These are phyloP conservation scores for Ascochyta rabiei DNA, from an alignment of 2,329 filamentous ascomycete genomes.

Conservation along the genomic window DNA sequence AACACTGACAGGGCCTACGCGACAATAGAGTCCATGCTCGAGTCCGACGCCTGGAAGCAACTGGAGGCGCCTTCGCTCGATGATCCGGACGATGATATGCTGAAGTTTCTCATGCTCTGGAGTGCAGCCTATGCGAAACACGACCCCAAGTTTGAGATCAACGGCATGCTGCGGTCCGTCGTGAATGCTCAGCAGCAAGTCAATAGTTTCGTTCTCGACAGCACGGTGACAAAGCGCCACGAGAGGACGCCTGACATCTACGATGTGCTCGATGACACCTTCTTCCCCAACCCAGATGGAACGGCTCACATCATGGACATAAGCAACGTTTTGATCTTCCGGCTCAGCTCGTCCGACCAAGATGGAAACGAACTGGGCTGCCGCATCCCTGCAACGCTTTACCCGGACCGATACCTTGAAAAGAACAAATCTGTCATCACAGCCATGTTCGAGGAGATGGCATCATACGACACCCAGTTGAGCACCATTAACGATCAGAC, in stretches of 20 bases:
- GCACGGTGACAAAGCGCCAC: slow-evolving; percentile 28
- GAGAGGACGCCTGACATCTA: slow-evolving; percentile 54
- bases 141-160: slow-evolving; percentile 49
- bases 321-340: slow-evolving; percentile 62
- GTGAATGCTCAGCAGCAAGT: slow-evolving; percentile 40
- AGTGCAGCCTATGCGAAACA: slow-evolving; percentile 52
- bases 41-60: slow-evolving; percentile 48
- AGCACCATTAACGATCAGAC: slow-evolving; percentile 44
- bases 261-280: slow-evolving; percentile 58
- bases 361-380: slow-evolving; percentile 51
- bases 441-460: slow-evolving; percentile 54
- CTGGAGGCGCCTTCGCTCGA: slow-evolving; percentile 14
- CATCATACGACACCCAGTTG: slow-evolving; percentile 36
- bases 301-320: slow-evolving; percentile 40
- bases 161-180: slow-evolving; percentile 53
- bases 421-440: slow-evolving; percentile 56
- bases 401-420: slow-evolving; percentile 65
- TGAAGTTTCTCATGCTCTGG: slow-evolving; percentile 59
- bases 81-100: slow-evolving; percentile 47
- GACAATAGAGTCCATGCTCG: slow-evolving; percentile 58
- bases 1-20: slow-evolving; percentile 64
- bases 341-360: slow-evolving; percentile 40
- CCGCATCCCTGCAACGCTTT: slow-evolving; percentile 60
- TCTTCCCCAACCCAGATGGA: slow-evolving; percentile 46
- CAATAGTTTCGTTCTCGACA: slow-evolving; percentile 40